phyloP scores from a whole-genome alignment of 805 yeast genomes.

The Candida insectalens region DNA sequence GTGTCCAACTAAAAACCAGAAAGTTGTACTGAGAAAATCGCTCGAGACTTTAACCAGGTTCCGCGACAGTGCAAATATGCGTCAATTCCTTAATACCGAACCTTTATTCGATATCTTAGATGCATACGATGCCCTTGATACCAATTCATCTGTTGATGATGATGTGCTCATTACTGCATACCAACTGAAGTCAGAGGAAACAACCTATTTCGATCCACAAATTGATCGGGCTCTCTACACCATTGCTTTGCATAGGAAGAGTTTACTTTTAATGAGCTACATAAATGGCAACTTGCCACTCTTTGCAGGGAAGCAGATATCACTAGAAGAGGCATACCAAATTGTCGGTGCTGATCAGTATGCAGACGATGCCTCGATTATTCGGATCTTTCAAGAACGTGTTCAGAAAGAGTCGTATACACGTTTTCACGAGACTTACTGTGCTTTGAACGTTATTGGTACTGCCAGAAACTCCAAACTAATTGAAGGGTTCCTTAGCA shows the following conservation, averaged over 20 bases:
- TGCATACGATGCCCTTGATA: conserved; percentile 44
- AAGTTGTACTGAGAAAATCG: conserved; percentile 27
- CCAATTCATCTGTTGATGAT: conserved; percentile 46
- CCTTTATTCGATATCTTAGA: conserved; percentile 33
- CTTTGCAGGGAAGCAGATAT: conserved; percentile 7
- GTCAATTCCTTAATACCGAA: conserved; percentile 34
- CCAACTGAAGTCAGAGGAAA: conserved; percentile 49
- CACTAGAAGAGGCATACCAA: conserved; percentile 33
- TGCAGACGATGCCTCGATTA: conserved; percentile 49
- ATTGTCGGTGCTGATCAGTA: conserved; percentile 38
- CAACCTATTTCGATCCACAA: conserved; percentile 29
- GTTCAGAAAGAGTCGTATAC: conserved; percentile 27
- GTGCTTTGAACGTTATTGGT: conserved; percentile 49
- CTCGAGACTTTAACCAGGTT: conserved; percentile 28
- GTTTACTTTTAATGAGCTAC: conserved; percentile 47
- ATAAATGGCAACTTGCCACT: conserved; percentile 35
- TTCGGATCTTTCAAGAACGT: conserved; percentile 42
- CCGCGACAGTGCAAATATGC: conserved; percentile 27
- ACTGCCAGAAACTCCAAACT: conserved; percentile 42
- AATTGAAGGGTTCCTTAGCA: conserved; percentile 43
- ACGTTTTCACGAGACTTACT: conserved; percentile 49
- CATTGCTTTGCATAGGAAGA: conserved; percentile 48
- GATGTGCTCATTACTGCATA: conserved; percentile 72
- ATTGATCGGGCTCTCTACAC: conserved; percentile 51
- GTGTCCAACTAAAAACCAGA: conserved; percentile 14